Base-by-base conservation (phyloP, 306 rosid species). In the Ormosia emarginata region DNA sequence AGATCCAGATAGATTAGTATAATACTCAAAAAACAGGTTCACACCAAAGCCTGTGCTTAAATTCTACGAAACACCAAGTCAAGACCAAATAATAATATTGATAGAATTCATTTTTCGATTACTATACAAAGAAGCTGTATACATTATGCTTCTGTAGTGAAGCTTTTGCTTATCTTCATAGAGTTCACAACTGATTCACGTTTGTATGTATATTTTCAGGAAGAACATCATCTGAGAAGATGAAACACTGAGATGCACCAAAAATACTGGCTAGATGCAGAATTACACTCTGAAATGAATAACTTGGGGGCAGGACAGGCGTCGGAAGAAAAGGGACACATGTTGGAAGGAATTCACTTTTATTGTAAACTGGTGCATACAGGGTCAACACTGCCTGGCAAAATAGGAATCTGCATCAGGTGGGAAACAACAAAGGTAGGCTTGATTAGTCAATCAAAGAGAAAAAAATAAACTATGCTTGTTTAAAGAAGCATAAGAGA, bases 251-350 rank as follows among this genome's bases (percentile, higher is more conserved):
- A 17, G 86, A 79, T 49, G 87, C 93, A 13, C 96, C 93, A 63
- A 95, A 92, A 81, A 89, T 58, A 44, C 81, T 79, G 1, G 94
- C 97, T 59, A 93, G 61, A 82, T 90, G 86, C 85, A 37, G 52
- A 78, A 92, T 79, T 64, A 83, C 88, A 68, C 85, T 86, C 84
- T 90, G 86, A 64, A 79, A 79, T 7, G 84, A 70, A 61, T 59
- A 46, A 53, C 65, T 44, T 15, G 84, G 74, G 3, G 94, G 88
- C 79, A 85, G 77, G 67, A 84, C 80, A 71, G 83, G 76, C 0
- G 33, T 79, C 6, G 94, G 96, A 86, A 93, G 91, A 72, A 88
- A 67, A 17, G 99, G 99, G 73, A 92, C 63, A 24, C 93, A 95
- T 66, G 75, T 79, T 8, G 99, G 99, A 34, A 87, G 73, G 58